These are phyloP conservation scores for Dorcoceras hygrometricum DNA, from an alignment of 257 asterid genomes.

Conservation along the genomic window DNA sequence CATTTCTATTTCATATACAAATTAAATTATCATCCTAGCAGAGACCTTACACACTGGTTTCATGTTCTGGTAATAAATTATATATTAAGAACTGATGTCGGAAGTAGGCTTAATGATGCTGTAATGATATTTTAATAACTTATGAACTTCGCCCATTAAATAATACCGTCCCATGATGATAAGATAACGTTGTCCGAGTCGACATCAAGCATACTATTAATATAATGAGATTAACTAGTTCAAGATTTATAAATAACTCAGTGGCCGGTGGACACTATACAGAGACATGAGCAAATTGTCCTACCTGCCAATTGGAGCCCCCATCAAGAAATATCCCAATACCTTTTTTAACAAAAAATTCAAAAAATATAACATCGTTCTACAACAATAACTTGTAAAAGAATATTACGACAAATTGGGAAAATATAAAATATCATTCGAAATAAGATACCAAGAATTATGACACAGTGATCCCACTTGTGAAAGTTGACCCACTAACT, in stretches of 20 bases:
- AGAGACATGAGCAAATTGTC: conserved; percentile 16
- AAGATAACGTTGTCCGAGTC: background rate
- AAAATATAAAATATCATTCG: background rate
- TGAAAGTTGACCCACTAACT: background rate
- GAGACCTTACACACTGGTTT: too few species aligned
- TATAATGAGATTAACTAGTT: background rate
- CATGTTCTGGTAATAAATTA: too few species aligned
- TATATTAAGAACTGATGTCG: background rate
- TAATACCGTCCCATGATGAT: background rate
- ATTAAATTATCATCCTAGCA: too few species aligned
- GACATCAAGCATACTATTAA: background rate
- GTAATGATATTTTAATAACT: too few species aligned
- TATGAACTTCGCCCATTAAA: background rate
- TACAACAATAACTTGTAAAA: too few species aligned
- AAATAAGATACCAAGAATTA: background rate
- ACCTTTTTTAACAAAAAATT: background rate
- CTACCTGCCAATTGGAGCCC: conserved; percentile 13
- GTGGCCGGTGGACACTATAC: conserved; percentile 24
- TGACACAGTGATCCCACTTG: background rate
- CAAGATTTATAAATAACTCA: background rate
- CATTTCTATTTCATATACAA: too few species aligned
- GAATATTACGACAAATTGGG: too few species aligned
- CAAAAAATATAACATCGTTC: background rate
- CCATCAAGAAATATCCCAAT: background rate
- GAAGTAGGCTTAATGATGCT: background rate